Evolutionary conservation across 805 yeast species (phyloP).

Genomic region (Saturnispora halmiae): DNA sequence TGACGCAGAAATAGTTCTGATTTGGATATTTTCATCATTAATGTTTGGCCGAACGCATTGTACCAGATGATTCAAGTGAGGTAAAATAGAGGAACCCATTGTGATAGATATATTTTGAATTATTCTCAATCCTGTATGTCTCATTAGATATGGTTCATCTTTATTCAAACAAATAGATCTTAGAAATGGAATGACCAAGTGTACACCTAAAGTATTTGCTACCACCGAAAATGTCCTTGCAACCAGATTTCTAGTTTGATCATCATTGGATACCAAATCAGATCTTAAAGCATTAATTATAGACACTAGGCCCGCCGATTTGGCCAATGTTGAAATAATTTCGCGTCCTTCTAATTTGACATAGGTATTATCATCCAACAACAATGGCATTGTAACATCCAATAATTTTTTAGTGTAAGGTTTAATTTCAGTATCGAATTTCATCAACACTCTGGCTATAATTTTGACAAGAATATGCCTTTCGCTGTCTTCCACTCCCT

Average conservation of each 20-base stretch:
- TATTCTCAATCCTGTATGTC: constrained; percentile 72
- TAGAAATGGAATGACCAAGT: constrained; percentile 64
- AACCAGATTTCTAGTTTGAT: constrained; percentile 65
- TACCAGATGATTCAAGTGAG: constrained; percentile 59
- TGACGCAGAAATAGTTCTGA: constrained; percentile 61
- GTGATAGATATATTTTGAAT: constrained; percentile 67
- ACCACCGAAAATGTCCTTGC: constrained; percentile 78
- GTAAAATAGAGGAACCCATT: constrained; percentile 65
- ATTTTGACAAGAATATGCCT: constrained; percentile 74
- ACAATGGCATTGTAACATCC: constrained; percentile 65
- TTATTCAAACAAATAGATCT: constrained; percentile 70
- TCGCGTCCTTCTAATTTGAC: constrained; percentile 74
- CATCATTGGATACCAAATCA: constrained; percentile 76
- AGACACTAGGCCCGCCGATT: constrained; percentile 72
- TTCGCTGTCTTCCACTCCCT: constrained; percentile 68
- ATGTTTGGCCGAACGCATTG: constrained; percentile 50
- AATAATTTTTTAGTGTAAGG: constrained; percentile 70
- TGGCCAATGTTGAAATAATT: constrained; percentile 61
- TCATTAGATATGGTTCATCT: constrained; percentile 62
- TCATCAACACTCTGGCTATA: constrained; percentile 57
- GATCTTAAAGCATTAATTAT: constrained; percentile 75
- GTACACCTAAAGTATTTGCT: constrained; percentile 70
- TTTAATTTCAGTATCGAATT: constrained; percentile 51
- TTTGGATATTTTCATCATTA: constrained; percentile 57
- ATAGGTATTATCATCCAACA: constrained; percentile 71